Evolutionary conservation across 345 rosid species (phyloP).

Genomic region (Eucalyptus erythrocorys): DNA sequence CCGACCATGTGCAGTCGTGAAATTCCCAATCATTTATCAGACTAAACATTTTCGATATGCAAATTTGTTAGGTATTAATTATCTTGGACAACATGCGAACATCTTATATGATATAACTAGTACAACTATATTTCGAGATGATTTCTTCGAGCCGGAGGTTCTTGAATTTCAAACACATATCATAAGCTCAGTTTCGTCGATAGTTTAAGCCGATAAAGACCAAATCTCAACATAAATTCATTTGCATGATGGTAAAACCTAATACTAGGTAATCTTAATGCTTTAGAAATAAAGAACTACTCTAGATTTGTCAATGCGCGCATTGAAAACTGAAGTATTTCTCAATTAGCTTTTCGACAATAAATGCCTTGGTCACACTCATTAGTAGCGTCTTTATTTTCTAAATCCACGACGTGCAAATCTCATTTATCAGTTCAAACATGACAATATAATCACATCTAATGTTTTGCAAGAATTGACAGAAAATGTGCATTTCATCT

Average conservation of each 20-base stretch:
- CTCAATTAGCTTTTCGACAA: not conserved
- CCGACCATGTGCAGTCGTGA: not conserved
- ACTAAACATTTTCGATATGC: not conserved
- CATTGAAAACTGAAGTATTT: not conserved
- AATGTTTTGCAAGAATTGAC: not conserved
- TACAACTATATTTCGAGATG: accelerated
- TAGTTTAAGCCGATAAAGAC: not conserved
- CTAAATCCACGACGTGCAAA: not conserved
- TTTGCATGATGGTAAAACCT: not conserved
- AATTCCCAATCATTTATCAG: not conserved
- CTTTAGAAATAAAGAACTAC: not conserved
- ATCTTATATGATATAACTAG: not conserved
- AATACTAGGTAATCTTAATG: not conserved
- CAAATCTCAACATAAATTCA: not conserved
- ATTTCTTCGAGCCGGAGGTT: not conserved
- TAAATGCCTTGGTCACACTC: not conserved
- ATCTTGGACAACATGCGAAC: not conserved
- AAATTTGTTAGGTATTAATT: not conserved
- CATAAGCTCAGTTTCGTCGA: not conserved
- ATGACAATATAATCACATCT: not conserved
- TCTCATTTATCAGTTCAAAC: too few relatives aligned
- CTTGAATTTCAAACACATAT: not conserved
- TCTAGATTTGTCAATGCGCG: not conserved
- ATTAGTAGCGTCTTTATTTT: not conserved
- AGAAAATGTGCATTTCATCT: not conserved